phyloP scores from a whole-genome alignment of 2,329 filamentous ascomycete species.

The Paramyrothecium sp. region DNA sequence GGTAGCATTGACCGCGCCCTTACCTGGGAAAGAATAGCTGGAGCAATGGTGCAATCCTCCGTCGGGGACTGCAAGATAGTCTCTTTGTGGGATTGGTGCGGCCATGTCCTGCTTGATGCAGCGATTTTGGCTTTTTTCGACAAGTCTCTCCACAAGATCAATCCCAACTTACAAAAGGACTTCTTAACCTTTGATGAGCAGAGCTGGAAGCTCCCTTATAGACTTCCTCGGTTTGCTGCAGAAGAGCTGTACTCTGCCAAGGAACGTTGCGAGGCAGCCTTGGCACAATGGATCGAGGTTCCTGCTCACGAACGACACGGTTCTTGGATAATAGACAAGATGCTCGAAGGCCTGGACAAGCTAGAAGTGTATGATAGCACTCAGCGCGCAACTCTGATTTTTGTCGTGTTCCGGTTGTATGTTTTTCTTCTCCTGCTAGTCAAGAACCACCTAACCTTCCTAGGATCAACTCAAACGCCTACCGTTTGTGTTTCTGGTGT shows the following conservation, averaged over 20 bases:
- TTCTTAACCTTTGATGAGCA: neutral
- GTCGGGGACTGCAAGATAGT: neutral
- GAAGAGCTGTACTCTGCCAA: neutral
- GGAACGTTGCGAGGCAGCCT: neutral
- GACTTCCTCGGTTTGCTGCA: neutral
- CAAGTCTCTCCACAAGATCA: neutral
- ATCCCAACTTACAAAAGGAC: neutral
- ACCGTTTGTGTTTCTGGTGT: neutral
- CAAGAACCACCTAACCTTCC: neutral
- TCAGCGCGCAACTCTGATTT: neutral
- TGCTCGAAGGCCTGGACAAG: neutral
- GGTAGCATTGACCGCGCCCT: neutral
- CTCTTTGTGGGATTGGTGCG: neutral
- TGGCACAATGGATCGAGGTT: neutral
- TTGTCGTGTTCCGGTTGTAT: neutral
- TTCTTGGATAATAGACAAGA: neutral
- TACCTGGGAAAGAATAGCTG: neutral
- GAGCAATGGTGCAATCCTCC: neutral
- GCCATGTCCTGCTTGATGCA: neutral
- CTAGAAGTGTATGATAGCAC: neutral
- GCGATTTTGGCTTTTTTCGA: neutral
- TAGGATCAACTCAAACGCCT: neutral
- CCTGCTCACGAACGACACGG: neutral
- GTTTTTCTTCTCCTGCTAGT: neutral
- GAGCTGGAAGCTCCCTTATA: neutral